These are phyloP conservation scores for Ophiostoma piceae DNA, from an alignment of 2,329 filamentous ascomycete genomes.

Conservation along the genomic window DNA sequence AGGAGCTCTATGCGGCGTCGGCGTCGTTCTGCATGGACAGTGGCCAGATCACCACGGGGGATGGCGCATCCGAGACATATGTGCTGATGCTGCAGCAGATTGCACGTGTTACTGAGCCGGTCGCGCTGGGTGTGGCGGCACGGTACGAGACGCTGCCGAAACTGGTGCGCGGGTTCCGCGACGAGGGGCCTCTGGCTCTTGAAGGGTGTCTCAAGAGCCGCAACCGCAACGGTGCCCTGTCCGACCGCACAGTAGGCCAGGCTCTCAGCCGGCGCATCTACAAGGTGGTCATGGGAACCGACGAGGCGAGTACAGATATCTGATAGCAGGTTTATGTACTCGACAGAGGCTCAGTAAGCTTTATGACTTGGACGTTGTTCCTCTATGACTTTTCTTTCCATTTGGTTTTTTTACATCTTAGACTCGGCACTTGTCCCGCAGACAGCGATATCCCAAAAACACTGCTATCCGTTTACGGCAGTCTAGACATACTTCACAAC, in stretches of 20 bases:
- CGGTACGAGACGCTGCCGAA: slow-evolving; percentile 55
- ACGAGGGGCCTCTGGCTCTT: slow-evolving; percentile 55
- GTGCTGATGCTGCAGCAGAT: slow-evolving; percentile 73
- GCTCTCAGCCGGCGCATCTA: slow-evolving; percentile 55
- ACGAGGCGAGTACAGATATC: slow-evolving; percentile 52
- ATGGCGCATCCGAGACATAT: slow-evolving; percentile 61
- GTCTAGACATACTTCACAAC: neutral
- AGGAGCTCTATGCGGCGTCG: slow-evolving; percentile 44
- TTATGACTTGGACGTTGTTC: neutral
- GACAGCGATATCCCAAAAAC: neutral
- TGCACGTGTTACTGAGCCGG: slow-evolving; percentile 62
- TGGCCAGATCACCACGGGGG: slow-evolving; percentile 68
- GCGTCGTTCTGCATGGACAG: slow-evolving; percentile 73
- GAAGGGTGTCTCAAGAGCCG: slow-evolving; percentile 55
- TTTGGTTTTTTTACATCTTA: neutral
- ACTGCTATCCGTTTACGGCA: neutral
- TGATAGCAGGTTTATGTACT: slow-evolving; percentile 30
- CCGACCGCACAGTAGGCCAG: slow-evolving; percentile 51
- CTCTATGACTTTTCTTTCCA: neutral
- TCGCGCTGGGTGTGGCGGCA: slow-evolving; percentile 63
- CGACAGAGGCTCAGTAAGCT: neutral
- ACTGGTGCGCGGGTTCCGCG: slow-evolving; percentile 55
- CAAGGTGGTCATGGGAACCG: slow-evolving; percentile 55
- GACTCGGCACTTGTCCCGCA: neutral
- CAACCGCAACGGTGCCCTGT: slow-evolving; percentile 53